Evolutionary conservation across 257 asterid genomes (phyloP), one percentile per base, ranked within the genome.

Genomic region (Nicotiana noctiflora): DNA sequence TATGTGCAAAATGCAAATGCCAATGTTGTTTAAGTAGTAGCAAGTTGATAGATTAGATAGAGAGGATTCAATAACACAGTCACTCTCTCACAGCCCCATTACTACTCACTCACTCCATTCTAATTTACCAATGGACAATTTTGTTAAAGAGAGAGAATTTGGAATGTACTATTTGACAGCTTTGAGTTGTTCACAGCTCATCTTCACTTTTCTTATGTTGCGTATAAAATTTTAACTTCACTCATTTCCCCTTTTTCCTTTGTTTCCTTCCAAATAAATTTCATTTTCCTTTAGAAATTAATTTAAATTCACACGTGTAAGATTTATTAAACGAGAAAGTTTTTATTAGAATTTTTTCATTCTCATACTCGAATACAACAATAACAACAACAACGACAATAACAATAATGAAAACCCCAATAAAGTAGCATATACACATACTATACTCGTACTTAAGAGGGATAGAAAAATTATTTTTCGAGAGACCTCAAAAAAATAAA

Each of bases 131-230:
- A 59, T 59, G 65, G 29, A 59, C 65, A 59, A 59, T 18, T 25
- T 56, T 56, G 62, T 56, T 56, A 2, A 56, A 18, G 62, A 56
- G 14, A 25, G 27, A 19, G 63, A 19, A 40, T 40, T 57, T 57
- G 63, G 4, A 19, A n/a, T 19, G 66, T 60, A 21, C 14, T 21
- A 70, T 70, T 74, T 74, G 79, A 8, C 31, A 74, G 88, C 53
- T 64, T 68, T 84, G 86, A 88, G 90, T 88, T 88, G 92, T 34
- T 75, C 77, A 87, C 89, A 87, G 92, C 90, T 87, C 86, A 90
- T 82, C 70, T 46, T 84, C 61, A 57, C 84, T 81, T 83, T 76
- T 81, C 60, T 32, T 76, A 32, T 63, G 49, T n/a, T 34, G 82
- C 78, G 77, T 81, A 83, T 66, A 79, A 76, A 79, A 21, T 66